These are phyloP conservation scores for Talaromyces sp. DNA, from an alignment of 2,329 filamentous ascomycete species.

Conservation along the genomic window DNA sequence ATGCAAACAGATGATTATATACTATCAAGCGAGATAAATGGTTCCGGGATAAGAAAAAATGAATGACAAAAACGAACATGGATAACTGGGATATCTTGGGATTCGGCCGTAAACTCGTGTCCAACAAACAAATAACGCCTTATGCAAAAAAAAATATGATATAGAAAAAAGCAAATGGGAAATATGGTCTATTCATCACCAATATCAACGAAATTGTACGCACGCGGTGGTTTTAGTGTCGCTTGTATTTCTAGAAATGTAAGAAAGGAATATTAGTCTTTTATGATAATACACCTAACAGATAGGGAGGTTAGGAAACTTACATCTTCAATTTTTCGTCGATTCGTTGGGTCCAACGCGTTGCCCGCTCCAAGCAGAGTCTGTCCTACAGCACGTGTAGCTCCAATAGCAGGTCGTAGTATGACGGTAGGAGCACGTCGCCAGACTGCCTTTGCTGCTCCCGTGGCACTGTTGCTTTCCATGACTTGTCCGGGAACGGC, in stretches of 20 bases:
- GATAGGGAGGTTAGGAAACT: slow-evolving; percentile 43
- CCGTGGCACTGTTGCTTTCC: slow-evolving; percentile 75
- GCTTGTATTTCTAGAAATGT: slow-evolving; percentile 41
- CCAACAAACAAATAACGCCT: neutral
- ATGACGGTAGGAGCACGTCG: slow-evolving; percentile 88
- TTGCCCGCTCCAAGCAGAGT: slow-evolving; percentile 90
- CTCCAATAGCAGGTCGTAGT: slow-evolving; percentile 82
- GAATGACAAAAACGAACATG: neutral
- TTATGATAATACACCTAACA: neutral
- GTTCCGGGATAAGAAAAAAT: neutral
- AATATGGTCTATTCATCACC: slow-evolving; percentile 3
- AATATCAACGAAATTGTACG: neutral
- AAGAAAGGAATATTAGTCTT: slow-evolving; percentile 14
- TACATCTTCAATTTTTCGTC: slow-evolving; percentile 81
- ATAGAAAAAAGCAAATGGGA: neutral
- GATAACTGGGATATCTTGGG: neutral
- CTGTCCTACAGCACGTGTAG: slow-evolving; percentile 81
- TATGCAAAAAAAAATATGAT: slow-evolving; percentile 5
- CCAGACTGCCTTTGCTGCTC: slow-evolving; percentile 71
- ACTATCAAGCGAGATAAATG: neutral
- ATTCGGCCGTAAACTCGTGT: slow-evolving; percentile 2
- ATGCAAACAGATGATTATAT: neutral
- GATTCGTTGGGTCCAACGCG: slow-evolving; percentile 75
- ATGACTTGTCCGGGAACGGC: slow-evolving; percentile 88
- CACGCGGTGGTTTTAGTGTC: slow-evolving; percentile 24